Base-by-base conservation (phyloP, 306 rosid genomes). In the Citrullus amarus region DNA sequence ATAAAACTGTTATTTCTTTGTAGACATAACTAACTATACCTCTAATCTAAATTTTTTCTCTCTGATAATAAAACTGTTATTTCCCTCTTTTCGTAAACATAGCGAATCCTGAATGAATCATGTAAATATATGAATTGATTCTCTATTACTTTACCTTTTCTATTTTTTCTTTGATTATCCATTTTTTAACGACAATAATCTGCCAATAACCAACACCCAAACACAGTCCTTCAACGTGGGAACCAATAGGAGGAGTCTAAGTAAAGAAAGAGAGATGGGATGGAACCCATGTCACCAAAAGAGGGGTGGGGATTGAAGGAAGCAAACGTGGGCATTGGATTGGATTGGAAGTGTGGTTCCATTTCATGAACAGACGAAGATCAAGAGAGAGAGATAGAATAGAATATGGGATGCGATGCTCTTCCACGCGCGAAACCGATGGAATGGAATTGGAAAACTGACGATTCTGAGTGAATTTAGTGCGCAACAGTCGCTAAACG, bases 401-500 rank as follows among this genome's bases (percentile, higher is more conserved):
- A 16, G 15, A 8, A 18, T 6, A 67, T 41, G 74, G 74, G 50
- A 66, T 66, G 48, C 9, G 73, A 36, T 66, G 51, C 73, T 66
- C 3, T 4, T 66, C 73, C 50, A 38, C 50, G 73, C 72, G 72
- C 50, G 72, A 38, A 66, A 38, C 48, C 14, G 16, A 66, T 25
- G 73, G 51, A 67, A 38, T 67, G 17, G 51, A 67, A 38, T 39
- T 67, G 74, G 74, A 67, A 67, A 67, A 67, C 74, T 18, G 53
- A 20, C 51, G 74, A 67, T 18, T 67, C 51, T 41, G 54, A 67
- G 74, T 18, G 53, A 39, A 67, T 67, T 67, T 67, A 41, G 75
- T 68, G 75, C 75, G 75, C 54, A 68, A 41, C 28, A 68, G 54
- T 12, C 55, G 75, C 75, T 43, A n/a, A 43, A 43, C 75, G 75